These are phyloP conservation scores for Blastobotrys proliferans DNA, from an alignment of 1,139 yeast genomes.

Conservation along the genomic window DNA sequence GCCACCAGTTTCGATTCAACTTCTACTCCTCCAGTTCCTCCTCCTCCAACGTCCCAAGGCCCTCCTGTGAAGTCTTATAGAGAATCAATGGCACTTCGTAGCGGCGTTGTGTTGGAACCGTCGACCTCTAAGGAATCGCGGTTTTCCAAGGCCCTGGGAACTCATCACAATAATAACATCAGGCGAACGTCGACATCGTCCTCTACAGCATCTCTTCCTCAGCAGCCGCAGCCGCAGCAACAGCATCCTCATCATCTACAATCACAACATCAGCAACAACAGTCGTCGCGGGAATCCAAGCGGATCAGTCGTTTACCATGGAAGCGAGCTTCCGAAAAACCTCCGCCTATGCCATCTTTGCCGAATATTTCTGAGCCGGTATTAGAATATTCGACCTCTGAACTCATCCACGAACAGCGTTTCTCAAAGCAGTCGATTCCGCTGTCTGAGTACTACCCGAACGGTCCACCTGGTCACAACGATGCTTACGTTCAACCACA, in stretches of 20 bases:
- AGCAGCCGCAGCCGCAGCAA: background rate
- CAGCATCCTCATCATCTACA: background rate
- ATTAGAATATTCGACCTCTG: slow-evolving; percentile 26
- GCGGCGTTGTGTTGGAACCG: slow-evolving; percentile 9
- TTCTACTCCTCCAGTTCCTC: slow-evolving; percentile 2
- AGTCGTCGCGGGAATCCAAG: slow-evolving; percentile 8
- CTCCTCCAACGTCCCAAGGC: slow-evolving; percentile 11
- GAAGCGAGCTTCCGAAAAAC: slow-evolving; percentile 13
- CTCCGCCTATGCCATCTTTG: slow-evolving; percentile 8
- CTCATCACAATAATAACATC: background rate
- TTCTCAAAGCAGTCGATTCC: slow-evolving; percentile 10
- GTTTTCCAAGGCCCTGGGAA: slow-evolving; percentile 10
- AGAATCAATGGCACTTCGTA: slow-evolving; percentile 15
- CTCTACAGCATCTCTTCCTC: background rate
- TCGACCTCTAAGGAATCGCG: slow-evolving; percentile 5
- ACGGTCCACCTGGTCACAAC: slow-evolving; percentile 11
- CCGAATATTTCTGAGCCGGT: slow-evolving; percentile 26
- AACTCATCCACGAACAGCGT: slow-evolving; percentile 20
- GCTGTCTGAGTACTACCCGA: slow-evolving; percentile 12
- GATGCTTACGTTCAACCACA: background rate
- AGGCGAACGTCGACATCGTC: background rate
- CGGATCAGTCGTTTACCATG: slow-evolving; percentile 21
- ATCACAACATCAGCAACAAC: slow-evolving; percentile 1
- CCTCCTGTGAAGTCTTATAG: slow-evolving; percentile 16
- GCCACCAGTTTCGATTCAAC: background rate